Evolutionary conservation across 306 rosid genomes (phyloP), one percentile per base, ranked within the genome.

Genomic region (Mimosa bimucronata): DNA sequence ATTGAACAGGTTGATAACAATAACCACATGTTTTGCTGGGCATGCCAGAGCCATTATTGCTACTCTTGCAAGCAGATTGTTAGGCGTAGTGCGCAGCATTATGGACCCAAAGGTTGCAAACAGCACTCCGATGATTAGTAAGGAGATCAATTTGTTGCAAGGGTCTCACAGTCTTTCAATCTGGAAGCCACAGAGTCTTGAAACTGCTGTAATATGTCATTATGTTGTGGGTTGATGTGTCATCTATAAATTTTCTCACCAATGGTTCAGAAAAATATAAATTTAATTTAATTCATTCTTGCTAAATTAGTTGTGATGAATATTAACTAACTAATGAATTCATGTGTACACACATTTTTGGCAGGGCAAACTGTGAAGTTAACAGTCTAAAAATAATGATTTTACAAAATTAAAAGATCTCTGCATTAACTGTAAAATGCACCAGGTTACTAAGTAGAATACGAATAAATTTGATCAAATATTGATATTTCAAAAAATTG

Each of bases 11-110:
- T 92, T 72, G 93, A 89, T 74, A 92, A 94, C 81, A 92, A 92
- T 79, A 94, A 94, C 79, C 97, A 92, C 82, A 77, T 92, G 67
- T 87, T 88, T 58, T 94, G 98, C 89, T 87, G 97, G 97, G 86
- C 97, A 9, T 94, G 97, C 79, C 97, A 90, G 85, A 73, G 67
- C 80, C 94, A 94, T 81, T 89, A 88, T 79, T 94, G 98, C 91
- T 91, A 91, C 81, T 70, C 91, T 16, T 92, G 98, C 90, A 90
- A 86, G 53, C 68, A 83, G 85, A 64, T 68, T 26, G 95, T 92
- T n/a, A 87, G 78, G 86, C 97, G 94, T 19, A 77, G 94, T 74
- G 50, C 87, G 58, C 87, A 85, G 86, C 98, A 94, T 86, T 94
- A 79, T 80, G 97, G 97, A 55, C 97, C 94, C 14, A 90, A 82